These are phyloP conservation scores for Trifolium fragiferum DNA, from an alignment of 306 rosid genomes.

Conservation along the genomic window DNA sequence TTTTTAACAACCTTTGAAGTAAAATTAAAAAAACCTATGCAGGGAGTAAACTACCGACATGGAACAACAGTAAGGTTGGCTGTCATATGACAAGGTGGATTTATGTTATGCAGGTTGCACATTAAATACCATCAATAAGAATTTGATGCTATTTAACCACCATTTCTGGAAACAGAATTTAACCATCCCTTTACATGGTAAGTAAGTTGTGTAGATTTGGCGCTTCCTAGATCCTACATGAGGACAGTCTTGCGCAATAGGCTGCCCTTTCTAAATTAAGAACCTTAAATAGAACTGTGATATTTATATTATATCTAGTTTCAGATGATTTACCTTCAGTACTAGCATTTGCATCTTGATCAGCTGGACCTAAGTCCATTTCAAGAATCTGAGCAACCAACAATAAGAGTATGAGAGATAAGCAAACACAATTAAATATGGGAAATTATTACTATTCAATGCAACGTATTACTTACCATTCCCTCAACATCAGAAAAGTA, in stretches of 20 bases:
- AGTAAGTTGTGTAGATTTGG: neutral
- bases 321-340: constrained; percentile 67
- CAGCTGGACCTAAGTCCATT: constrained; percentile 79
- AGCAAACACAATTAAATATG: constrained; percentile 18
- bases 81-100: constrained; percentile 18
- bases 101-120: neutral
- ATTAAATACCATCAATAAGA: too few species aligned
- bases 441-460: constrained; percentile 21
- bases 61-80: constrained; percentile 14
- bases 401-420: constrained; percentile 38
- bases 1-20: constrained; percentile 1
- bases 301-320: constrained; percentile 20
- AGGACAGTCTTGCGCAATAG: constrained; percentile 25
- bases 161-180: constrained; percentile 7
- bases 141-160: neutral
- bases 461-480: constrained; percentile 56
- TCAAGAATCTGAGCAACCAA: constrained; percentile 74
- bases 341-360: constrained; percentile 54
- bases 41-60: neutral
- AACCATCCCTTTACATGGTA: constrained; percentile 28
- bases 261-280: constrained; percentile 26
- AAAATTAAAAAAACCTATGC: constrained; percentile 19
- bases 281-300: constrained; percentile 32
- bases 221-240: constrained; percentile 30
- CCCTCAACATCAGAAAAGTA: constrained; percentile 70